These are phyloP conservation scores for Aspergillus haitiensis DNA, from an alignment of 495 filamentous ascomycete genomes.

Conservation along the genomic window DNA sequence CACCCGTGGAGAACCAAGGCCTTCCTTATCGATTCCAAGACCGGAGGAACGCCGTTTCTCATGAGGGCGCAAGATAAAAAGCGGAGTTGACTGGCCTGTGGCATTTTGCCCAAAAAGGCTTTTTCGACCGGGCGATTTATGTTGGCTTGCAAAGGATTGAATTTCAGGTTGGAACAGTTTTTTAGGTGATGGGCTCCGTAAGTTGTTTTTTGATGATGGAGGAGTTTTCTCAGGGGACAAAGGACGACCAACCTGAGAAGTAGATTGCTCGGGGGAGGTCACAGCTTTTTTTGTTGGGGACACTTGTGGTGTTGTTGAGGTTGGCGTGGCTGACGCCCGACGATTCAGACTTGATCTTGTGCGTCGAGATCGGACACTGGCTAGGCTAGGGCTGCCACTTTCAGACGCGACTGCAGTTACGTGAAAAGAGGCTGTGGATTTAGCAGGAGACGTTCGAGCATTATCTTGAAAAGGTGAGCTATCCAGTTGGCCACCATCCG, in stretches of 20 bases:
- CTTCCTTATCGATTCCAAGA: slow-evolving; percentile 70
- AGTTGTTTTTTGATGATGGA: slow-evolving; percentile 46
- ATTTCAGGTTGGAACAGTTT: slow-evolving; percentile 53
- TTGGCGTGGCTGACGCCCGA: slow-evolving; percentile 48
- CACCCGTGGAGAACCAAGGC: slow-evolving; percentile 76
- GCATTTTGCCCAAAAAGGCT: slow-evolving; percentile 61
- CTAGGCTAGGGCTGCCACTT: slow-evolving; percentile 58
- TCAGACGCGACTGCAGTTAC: slow-evolving; percentile 54
- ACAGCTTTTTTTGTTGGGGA: slow-evolving; percentile 48
- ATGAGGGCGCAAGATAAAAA: slow-evolving; percentile 64
- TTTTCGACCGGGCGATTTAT: slow-evolving; percentile 36
- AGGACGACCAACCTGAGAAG: slow-evolving; percentile 50
- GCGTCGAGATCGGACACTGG: slow-evolving; percentile 53
- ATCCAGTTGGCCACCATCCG: slow-evolving; percentile 52
- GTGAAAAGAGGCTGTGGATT: slow-evolving; percentile 34
- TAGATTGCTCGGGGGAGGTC: slow-evolving; percentile 52
- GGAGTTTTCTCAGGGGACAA: slow-evolving; percentile 55
- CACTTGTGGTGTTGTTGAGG: slow-evolving; percentile 31
- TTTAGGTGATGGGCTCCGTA: slow-evolving; percentile 54
- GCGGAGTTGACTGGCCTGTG: slow-evolving; percentile 61
- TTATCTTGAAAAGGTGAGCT: slow-evolving; percentile 55
- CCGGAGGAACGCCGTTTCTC: slow-evolving; percentile 65
- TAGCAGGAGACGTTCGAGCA: slow-evolving; percentile 33
- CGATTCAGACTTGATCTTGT: slow-evolving; percentile 51
- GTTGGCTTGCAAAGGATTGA: slow-evolving; percentile 40